These are phyloP conservation scores for Phytopythium boreale DNA, from an alignment of 352 stramenopile genomes.

Conservation along the genomic window DNA sequence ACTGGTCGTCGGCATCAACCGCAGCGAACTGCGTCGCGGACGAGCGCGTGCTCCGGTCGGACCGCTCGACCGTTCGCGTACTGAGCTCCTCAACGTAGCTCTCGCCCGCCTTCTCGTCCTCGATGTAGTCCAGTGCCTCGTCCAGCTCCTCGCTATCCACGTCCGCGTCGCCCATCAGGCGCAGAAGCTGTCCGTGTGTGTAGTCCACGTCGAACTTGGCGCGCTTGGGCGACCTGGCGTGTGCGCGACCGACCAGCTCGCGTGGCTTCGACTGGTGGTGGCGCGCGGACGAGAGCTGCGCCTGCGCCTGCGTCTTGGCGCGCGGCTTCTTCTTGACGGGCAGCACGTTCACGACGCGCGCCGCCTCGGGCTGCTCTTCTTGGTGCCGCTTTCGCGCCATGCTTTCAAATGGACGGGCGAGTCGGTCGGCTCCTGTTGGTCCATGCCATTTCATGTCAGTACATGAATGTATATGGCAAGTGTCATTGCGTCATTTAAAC, in stretches of 20 bases:
- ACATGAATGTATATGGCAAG: not conserved
- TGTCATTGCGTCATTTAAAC: not conserved
- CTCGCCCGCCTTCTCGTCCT: slow-evolving; percentile 19
- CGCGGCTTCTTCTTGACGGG: slow-evolving; percentile 28
- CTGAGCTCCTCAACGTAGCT: slow-evolving; percentile 32
- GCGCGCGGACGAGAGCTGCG: slow-evolving; percentile 3
- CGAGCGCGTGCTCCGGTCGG: not conserved
- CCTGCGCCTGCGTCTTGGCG: slow-evolving; percentile 1
- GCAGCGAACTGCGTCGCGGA: not conserved
- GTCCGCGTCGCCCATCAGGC: not conserved
- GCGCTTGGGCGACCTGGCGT: not conserved
- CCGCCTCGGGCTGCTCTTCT: slow-evolving; percentile 9
- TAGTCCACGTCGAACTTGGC: not conserved
- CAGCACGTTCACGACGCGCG: slow-evolving; percentile 19
- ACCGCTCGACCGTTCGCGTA: slow-evolving; percentile 19
- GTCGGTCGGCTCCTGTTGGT: not conserved
- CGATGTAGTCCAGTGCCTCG: slow-evolving; percentile 29
- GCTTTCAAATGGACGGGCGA: slow-evolving; percentile 16
- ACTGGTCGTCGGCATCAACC: slow-evolving; percentile 1
- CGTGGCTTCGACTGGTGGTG: not conserved
- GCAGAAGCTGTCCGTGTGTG: not conserved
- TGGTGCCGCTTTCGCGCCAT: slow-evolving; percentile 50
- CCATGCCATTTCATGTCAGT: not conserved
- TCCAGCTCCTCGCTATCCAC: slow-evolving; percentile 15
- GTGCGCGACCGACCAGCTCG: not conserved